phyloP scores from a whole-genome alignment of 2,329 filamentous ascomycete species.

The Cyphellophora attinorum region DNA sequence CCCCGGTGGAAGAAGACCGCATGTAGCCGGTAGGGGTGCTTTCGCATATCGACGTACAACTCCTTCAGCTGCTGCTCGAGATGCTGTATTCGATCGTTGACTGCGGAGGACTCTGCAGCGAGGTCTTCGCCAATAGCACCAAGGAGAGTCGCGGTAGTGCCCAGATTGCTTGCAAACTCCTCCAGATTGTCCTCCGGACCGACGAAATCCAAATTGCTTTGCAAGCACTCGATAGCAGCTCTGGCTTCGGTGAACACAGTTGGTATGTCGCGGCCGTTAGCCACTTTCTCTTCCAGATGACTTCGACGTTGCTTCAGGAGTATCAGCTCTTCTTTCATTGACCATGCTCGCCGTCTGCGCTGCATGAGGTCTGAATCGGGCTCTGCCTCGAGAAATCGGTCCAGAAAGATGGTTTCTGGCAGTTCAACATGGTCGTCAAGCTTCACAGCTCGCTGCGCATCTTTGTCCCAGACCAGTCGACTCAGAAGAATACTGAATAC shows the following conservation, averaged over 20 bases:
- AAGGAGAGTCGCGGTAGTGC: not conserved
- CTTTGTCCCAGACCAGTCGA: constrained; percentile 62
- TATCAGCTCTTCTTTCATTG: constrained; percentile 56
- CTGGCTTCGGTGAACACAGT: constrained; percentile 15
- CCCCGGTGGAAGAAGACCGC: constrained; percentile 85
- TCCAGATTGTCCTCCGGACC: not conserved
- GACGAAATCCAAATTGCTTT: constrained; percentile 3
- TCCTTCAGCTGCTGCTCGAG: constrained; percentile 40
- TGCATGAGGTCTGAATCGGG: constrained; percentile 52
- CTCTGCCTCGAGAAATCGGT: constrained; percentile 70
- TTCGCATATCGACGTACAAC: constrained; percentile 55
- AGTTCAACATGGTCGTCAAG: constrained; percentile 69
- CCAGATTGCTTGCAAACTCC: not conserved
- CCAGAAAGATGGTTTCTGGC: constrained; percentile 73
- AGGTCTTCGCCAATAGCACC: not conserved
- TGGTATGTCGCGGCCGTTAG: constrained; percentile 12
- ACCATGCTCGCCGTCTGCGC: constrained; percentile 63
- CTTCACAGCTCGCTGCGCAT: constrained; percentile 53
- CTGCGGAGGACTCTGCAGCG: not conserved
- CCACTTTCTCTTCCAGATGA: constrained; percentile 25
- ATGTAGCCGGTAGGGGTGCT: constrained; percentile 71
- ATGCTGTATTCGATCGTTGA: constrained; percentile 32
- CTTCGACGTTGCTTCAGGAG: constrained; percentile 40
- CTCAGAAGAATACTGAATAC: constrained; percentile 86
- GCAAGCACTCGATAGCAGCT: constrained; percentile 10